Percentiles rank a stretch among this genome's conserved stretches.
Conservation (phyloP, 345 rosid genomes). For the Ricinus communis region DNA sequence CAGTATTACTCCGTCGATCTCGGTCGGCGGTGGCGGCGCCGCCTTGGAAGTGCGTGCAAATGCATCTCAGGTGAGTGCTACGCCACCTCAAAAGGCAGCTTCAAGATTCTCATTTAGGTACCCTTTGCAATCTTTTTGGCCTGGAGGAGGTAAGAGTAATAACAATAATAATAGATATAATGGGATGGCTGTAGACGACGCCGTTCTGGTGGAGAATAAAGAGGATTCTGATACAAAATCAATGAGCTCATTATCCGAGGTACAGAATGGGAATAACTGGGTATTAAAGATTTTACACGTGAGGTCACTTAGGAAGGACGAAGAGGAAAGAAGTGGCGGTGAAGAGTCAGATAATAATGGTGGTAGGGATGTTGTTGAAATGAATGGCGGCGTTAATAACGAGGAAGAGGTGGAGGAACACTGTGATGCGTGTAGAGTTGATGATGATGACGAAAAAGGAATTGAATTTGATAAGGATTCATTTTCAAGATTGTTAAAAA, state of each 20-base stretch:
- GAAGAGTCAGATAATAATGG: slow-evolving; percentile 14
- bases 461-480: slow-evolving; percentile 60
- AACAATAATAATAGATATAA: slow-evolving; percentile 28
- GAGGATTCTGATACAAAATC: slow-evolving; percentile 37
- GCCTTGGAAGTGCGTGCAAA: slow-evolving; percentile 44
- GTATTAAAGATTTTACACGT: slow-evolving; percentile 86
- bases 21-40: slow-evolving; percentile 37
- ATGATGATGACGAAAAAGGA: slow-evolving; percentile 38
- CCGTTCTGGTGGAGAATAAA: slow-evolving; percentile 49
- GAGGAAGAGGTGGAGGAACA: slow-evolving; percentile 37
- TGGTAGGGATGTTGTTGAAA: slow-evolving; percentile 9
- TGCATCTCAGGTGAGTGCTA: slow-evolving; percentile 46
- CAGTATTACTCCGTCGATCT: slow-evolving; percentile 51
- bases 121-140: slow-evolving; percentile 58
- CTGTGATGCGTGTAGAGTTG: slow-evolving; percentile 52
- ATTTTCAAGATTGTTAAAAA: slow-evolving; percentile 67
- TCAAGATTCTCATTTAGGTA: slow-evolving; percentile 51
- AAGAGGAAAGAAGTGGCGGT: slow-evolving; percentile 23
- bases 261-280: slow-evolving; percentile 57
- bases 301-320: slow-evolving; percentile 56
- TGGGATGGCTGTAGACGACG: slow-evolving; percentile 60
- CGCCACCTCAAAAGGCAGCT: slow-evolving; percentile 40
- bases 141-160: slow-evolving; percentile 41
- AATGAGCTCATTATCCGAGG: slow-evolving; percentile 36
- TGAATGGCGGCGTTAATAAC: background rate